phyloP scores from a whole-genome alignment of 2,329 filamentous ascomycete genomes.

The Paraphaeosphaeria sporulosa region DNA sequence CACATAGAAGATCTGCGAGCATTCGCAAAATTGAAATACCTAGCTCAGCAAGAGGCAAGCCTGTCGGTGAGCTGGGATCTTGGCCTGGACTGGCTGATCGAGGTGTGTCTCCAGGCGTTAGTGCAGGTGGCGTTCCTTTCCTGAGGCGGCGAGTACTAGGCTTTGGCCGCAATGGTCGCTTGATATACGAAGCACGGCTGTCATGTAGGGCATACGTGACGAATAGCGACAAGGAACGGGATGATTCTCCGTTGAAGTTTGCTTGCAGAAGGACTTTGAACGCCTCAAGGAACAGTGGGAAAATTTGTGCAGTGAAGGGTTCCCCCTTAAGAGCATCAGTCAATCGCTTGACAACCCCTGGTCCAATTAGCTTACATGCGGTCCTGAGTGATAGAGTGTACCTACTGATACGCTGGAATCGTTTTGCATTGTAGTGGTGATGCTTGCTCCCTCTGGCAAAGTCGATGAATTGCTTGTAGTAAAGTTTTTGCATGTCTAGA shows the following conservation, averaged over 20 bases:
- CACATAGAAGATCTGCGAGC: slow-evolving; percentile 80
- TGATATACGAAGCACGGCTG: slow-evolving; percentile 53
- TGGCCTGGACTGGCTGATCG: slow-evolving; percentile 43
- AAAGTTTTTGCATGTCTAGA: slow-evolving; percentile 79
- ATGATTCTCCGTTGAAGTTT: slow-evolving; percentile 82
- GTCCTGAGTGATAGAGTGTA: slow-evolving; percentile 14
- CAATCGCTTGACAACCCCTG: slow-evolving; percentile 87
- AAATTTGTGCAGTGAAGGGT: slow-evolving; percentile 72
- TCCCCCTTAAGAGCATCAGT: slow-evolving; percentile 91
- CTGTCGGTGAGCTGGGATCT: slow-evolving; percentile 23
- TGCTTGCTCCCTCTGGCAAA: slow-evolving; percentile 92
- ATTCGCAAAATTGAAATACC: slow-evolving; percentile 78
- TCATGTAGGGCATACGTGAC: slow-evolving; percentile 91
- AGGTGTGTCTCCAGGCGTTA: slow-evolving; percentile 39
- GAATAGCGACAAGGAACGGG: slow-evolving; percentile 87
- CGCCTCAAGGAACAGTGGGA: slow-evolving; percentile 78
- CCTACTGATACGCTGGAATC: slow-evolving; percentile 89
- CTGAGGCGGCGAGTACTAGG: slow-evolving; percentile 43
- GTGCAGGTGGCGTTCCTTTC: slow-evolving; percentile 34
- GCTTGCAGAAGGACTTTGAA: slow-evolving; percentile 81
- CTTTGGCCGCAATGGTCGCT: slow-evolving; percentile 43
- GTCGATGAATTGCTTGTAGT: slow-evolving; percentile 89
- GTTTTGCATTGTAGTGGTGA: slow-evolving; percentile 88
- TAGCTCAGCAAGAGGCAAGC: slow-evolving; percentile 70
- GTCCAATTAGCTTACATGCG: slow-evolving; percentile 27